A percentile compares a stretch with the other conserved stretches of the same genome.
Evolutionary conservation across 352 stramenopile genomes (phyloP).

Genomic region (Blastocystis sp.): DNA sequence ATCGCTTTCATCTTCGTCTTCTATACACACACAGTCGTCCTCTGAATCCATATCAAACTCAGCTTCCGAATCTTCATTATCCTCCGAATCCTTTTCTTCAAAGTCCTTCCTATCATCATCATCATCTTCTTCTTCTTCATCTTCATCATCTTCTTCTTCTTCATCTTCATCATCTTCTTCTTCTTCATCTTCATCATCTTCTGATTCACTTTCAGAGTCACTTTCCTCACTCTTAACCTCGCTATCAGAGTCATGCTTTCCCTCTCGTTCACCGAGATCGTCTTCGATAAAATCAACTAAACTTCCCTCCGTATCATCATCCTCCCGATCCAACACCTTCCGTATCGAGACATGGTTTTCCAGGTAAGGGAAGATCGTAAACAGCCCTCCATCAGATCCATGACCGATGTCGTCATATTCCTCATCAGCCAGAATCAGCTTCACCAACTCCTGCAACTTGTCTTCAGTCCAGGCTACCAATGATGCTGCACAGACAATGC

Average conservation of each 20-base stretch:
- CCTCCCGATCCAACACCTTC: neutral
- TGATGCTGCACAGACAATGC: neutral
- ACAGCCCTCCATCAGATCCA: neutral
- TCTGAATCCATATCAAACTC: neutral
- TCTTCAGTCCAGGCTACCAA: constrained; percentile 33
- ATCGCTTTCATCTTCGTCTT: neutral
- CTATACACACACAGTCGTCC: neutral
- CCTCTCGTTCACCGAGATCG: neutral
- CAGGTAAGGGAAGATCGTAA: constrained; percentile 22
- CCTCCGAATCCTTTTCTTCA: neutral
- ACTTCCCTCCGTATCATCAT: neutral
- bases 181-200: neutral
- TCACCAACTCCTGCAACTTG: constrained; percentile 25
- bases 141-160: neutral
- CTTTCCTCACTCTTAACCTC: neutral
- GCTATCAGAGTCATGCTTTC: neutral
- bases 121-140: neutral
- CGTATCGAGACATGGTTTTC: neutral
- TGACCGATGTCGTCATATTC: neutral
- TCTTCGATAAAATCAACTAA: constrained; percentile 59
- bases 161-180: neutral
- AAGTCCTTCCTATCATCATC: neutral
- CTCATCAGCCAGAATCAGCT: constrained; percentile 48
- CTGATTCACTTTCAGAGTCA: neutral
- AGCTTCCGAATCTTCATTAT: neutral